These are phyloP conservation scores for Begonia fuchsioides DNA, from an alignment of 306 rosid genomes.

Conservation along the genomic window DNA sequence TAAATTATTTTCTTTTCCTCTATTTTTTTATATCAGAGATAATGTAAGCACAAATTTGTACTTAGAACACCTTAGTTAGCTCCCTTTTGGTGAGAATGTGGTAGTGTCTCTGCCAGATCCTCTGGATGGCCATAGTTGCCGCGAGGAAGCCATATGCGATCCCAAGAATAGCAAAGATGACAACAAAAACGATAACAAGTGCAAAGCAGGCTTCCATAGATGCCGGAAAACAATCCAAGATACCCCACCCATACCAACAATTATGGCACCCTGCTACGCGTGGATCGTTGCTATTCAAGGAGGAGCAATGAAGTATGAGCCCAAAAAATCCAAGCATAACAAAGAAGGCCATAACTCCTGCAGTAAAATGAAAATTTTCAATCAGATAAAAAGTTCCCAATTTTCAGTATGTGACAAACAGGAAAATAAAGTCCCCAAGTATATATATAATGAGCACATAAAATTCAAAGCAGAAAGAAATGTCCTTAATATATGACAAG, in stretches of 20 bases:
- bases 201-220: constrained; percentile 99
- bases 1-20: background rate
- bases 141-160: constrained; percentile 97
- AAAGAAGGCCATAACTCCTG: constrained; percentile 94
- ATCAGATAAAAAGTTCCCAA: too few species aligned
- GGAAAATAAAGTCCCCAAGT: too few species aligned
- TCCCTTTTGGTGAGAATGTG: constrained; percentile 96
- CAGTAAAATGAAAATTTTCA: constrained; percentile 1
- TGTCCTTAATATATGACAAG: too few species aligned
- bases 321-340: constrained; percentile 94
- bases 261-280: constrained; percentile 97
- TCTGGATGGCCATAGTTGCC: constrained; percentile 90
- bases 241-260: constrained; percentile 99
- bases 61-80: constrained; percentile 57
- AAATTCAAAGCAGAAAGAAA: too few species aligned
- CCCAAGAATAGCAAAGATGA: constrained; percentile 95
- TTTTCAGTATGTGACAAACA: too few species aligned
- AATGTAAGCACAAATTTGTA: too few species aligned
- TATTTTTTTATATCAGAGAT: too few species aligned
- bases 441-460: too few species aligned
- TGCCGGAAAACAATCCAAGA: constrained; percentile 98
- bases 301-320: constrained; percentile 83
- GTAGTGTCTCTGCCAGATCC: constrained; percentile 99
- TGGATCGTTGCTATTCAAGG: constrained; percentile 75
- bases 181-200: constrained; percentile 74